Evolutionary conservation across 2,329 filamentous ascomycete species (phyloP), one percentile per base, ranked within the genome.

Genomic region (Pyrenochaeta sp.): DNA sequence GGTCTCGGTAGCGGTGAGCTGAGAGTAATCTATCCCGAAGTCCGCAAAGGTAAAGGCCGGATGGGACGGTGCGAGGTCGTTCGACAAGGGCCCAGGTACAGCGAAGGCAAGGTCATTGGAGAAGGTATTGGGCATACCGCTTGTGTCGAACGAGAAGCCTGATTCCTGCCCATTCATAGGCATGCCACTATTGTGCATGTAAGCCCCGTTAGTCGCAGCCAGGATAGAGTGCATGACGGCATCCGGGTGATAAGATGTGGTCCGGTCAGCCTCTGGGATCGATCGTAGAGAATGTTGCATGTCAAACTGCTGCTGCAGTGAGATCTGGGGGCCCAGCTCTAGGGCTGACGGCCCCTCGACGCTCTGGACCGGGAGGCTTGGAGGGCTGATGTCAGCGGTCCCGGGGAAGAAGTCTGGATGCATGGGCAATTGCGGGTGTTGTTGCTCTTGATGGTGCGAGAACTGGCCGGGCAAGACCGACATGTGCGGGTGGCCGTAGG

Each of bases 141-240:
- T 58, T 25, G 54, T 53, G 44, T 74, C 68, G 52, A 68, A 77
- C 10, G 65, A 27, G 53, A 67, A 74, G 7, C 54, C 66, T 19
- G 66, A 50, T n/a, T 65, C 58, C 34, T 75, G 73, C 5, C 56
- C 53, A 27, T 68, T 67, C 25, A 71, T 61, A 6, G 71, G 58
- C 55, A 68, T 68, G 45, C 62, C 49, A 30, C 61, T 58, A 47
- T 68, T 66, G 43, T 75, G 72, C 71, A 76, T 68, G 58, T 72
- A 75, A 19, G 72, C 70, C 15, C 72, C 74, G 42, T 68, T 71
- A 8, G 73, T 73, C 1, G 73, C 73, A 34, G 73, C 74, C 70
- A 77, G 72, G 61, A 77, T 65, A 1, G 74, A 76, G 45, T 74
- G 71, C 72, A 77, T 75, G 51, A 78, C 69, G 37, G 68, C 72